Conservation (phyloP, 2,329 filamentous ascomycete species). For the Byssoonygena ceratinophila region DNA sequence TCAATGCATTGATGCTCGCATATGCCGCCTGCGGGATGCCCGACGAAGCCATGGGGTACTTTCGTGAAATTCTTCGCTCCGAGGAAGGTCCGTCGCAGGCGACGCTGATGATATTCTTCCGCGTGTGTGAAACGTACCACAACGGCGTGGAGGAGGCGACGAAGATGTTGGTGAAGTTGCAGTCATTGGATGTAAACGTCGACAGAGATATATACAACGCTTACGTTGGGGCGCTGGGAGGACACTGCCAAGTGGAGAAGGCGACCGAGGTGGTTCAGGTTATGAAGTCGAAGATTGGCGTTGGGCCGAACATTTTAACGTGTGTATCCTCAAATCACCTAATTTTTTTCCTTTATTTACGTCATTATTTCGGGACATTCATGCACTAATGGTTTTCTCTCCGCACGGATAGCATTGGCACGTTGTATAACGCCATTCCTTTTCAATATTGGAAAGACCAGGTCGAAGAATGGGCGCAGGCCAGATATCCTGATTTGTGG, state of each 20-base stretch:
- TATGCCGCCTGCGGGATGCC: slow-evolving; percentile 61
- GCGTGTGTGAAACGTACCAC: slow-evolving; percentile 55
- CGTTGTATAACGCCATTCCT: slow-evolving; percentile 63
- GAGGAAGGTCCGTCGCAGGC: slow-evolving; percentile 77
- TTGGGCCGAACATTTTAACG: slow-evolving; percentile 59
- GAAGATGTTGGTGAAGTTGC: slow-evolving; percentile 49
- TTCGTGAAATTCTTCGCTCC: slow-evolving; percentile 71
- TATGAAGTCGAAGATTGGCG: slow-evolving; percentile 56
- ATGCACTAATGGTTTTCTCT: slow-evolving; percentile 1
- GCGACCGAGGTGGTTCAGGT: slow-evolving; percentile 55
- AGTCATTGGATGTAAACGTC: slow-evolving; percentile 65
- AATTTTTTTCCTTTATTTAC: not conserved
- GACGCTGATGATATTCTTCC: slow-evolving; percentile 70
- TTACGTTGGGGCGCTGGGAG: slow-evolving; percentile 66
- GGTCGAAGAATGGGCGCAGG: slow-evolving; percentile 64
- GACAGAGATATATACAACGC: slow-evolving; percentile 62
- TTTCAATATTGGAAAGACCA: slow-evolving; percentile 54
- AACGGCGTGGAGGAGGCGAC: slow-evolving; percentile 36
- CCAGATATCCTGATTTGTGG: slow-evolving; percentile 61
- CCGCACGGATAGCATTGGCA: slow-evolving; percentile 51
- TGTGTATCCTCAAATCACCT: slow-evolving; percentile 39
- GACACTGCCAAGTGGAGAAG: slow-evolving; percentile 59
- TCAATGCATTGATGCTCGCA: slow-evolving; percentile 79
- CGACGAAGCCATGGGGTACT: slow-evolving; percentile 61
- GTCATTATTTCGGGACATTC: not conserved